Conservation (phyloP, 306 rosid species). For the Cucurbita pepo region DNA sequence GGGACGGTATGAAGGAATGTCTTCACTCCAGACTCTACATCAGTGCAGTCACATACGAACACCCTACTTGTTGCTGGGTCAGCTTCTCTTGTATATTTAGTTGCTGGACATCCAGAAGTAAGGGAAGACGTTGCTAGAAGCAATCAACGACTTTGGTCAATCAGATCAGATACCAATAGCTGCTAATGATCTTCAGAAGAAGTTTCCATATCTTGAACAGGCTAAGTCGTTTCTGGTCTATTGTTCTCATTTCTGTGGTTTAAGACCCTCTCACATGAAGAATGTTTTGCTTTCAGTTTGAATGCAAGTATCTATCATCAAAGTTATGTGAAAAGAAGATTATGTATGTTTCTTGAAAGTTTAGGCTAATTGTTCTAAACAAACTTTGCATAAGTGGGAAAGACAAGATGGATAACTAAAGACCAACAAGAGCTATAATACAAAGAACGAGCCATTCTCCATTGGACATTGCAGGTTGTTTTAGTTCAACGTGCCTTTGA, state of each 20-base stretch:
- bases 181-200: constrained; percentile 59
- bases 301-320: not conserved
- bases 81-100: constrained; percentile 57
- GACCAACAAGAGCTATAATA: not conserved
- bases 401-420: not conserved
- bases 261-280: not conserved
- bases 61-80: constrained; percentile 85
- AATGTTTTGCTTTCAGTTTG: not conserved
- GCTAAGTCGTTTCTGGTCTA: constrained; percentile 9
- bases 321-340: not conserved
- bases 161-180: constrained; percentile 31
- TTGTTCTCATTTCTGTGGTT: not conserved
- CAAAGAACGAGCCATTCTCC: constrained; percentile 2
- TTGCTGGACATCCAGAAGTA: constrained; percentile 65
- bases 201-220: constrained; percentile 79
- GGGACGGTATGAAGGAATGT: constrained; percentile 29
- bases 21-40: constrained; percentile 50
- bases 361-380: not conserved
- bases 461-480: not conserved
- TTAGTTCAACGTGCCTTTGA: not conserved
- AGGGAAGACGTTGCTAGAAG: constrained; percentile 50
- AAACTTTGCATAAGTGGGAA: not conserved
- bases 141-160: constrained; percentile 58
- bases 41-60: constrained; percentile 81
- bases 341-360: not conserved